A percentile compares a stretch with the other conserved stretches of the same genome.
These are phyloP conservation scores for Gaertneriomyces sp. DNA, from an alignment of 192 early-diverging fungal genomes.

Conservation along the genomic window DNA sequence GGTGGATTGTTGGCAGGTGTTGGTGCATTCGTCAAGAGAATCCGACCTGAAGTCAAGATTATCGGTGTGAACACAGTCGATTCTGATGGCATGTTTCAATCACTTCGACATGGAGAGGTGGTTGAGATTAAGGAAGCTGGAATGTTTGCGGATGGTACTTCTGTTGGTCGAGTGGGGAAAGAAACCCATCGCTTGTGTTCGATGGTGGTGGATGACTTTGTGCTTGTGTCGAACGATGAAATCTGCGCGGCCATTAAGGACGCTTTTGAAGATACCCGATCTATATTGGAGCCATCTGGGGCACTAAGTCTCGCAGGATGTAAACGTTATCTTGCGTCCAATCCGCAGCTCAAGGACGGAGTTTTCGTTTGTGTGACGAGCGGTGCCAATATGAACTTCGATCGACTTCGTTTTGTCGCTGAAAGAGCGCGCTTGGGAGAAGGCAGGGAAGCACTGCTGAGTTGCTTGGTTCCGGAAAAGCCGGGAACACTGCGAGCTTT, in stretches of 20 bases:
- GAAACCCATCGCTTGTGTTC: slow-evolving; percentile 81
- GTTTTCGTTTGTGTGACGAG: slow-evolving; percentile 76
- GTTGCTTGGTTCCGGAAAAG: slow-evolving; percentile 86
- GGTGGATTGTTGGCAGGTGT: slow-evolving; percentile 93
- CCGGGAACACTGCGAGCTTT: slow-evolving; percentile 72
- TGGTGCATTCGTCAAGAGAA: slow-evolving; percentile 87
- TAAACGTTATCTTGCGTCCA: slow-evolving; percentile 70
- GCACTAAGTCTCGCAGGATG: slow-evolving; percentile 82
- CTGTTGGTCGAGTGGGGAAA: slow-evolving; percentile 85
- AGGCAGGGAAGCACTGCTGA: slow-evolving; percentile 82
- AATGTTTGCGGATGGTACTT: slow-evolving; percentile 96
- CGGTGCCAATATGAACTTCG: slow-evolving; percentile 99
- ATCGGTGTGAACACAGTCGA: slow-evolving; percentile 91
- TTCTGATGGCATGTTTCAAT: slow-evolving; percentile 83
- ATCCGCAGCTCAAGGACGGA: slow-evolving; percentile 41
- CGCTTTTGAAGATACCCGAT: slow-evolving; percentile 77
- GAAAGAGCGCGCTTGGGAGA: slow-evolving; percentile 96
- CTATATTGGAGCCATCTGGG: slow-evolving; percentile 96
- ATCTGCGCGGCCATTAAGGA: slow-evolving; percentile 74
- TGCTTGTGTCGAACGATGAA: slow-evolving; percentile 91
- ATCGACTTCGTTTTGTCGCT: slow-evolving; percentile 93
- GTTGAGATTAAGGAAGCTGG: slow-evolving; percentile 76
- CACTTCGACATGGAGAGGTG: slow-evolving; percentile 63
- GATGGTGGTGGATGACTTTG: slow-evolving; percentile 82
- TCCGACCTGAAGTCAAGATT: slow-evolving; percentile 82